Base-by-base conservation (phyloP, 768 basidiomycete species). In the Naganishia vaughanmartiniae region DNA sequence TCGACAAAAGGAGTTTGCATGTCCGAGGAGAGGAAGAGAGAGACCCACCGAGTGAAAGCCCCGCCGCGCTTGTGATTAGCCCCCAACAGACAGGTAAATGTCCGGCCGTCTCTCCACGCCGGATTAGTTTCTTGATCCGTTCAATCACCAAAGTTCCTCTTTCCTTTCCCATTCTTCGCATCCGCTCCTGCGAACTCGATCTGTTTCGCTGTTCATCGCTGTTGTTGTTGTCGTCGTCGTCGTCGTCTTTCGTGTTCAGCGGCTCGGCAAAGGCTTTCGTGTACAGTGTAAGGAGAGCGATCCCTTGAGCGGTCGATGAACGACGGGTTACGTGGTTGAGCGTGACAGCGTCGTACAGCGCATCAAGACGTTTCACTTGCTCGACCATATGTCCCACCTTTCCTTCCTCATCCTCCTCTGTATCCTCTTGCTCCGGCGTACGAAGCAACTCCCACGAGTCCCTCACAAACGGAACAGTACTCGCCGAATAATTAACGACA, bases 1-100 rank as follows among this genome's bases (percentile, higher is more conserved):
- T n/a, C n/a, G n/a, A n/a, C n/a, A n/a, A n/a, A n/a, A n/a, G n/a
- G 30, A 9, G 30, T 4, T 14, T 11, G 51, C 30, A 30, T 36
- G 39, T 28, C 24, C 0, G 0, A 42, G 7, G 17, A 42, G 39
- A 31, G 46, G 14, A 17, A 73, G 30, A 19, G 19, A 65, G 48
- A 45, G n/a, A 74, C 77, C 65, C 75, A 93, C 94, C 89, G 73
- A 89, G 80, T 12, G 87, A 85, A 45, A 93, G 81, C 9, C 87
- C 89, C 17, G 97, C 85, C 0, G 89, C 88, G 26, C 87, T 89
- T 1, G 90, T 90, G 65, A 99, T 81, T 0, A 91, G 84, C 2
- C 91, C 96, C 90, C 93, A 99, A 80, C 92, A 95, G 19, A 92
- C 83, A 0, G 93, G 91, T 53, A 96, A 84, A 82, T 99, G 95